Evolutionary conservation across 805 yeast genomes (phyloP).

Genomic region (Candida yuanshanica): DNA sequence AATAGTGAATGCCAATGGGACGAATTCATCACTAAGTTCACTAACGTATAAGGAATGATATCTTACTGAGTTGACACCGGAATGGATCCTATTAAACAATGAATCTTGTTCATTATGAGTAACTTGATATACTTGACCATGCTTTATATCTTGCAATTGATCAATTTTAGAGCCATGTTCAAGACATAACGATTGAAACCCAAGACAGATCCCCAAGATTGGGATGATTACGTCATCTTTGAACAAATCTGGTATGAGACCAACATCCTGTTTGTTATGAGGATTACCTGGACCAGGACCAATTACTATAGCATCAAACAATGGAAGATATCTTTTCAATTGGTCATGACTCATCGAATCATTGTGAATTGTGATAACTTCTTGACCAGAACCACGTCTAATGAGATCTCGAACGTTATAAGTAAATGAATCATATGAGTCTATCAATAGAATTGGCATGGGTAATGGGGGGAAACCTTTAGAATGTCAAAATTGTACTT

Average conservation of each 20-base stretch:
- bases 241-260: slow-evolving; percentile 61
- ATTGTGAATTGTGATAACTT: slow-evolving; percentile 32
- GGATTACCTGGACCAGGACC: slow-evolving; percentile 99
- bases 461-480: not conserved
- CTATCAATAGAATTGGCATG: slow-evolving; percentile 64
- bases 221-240: slow-evolving; percentile 40
- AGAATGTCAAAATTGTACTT: not conserved
- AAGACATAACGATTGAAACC: slow-evolving; percentile 78
- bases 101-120: slow-evolving; percentile 23
- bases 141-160: slow-evolving; percentile 56
- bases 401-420: slow-evolving; percentile 68
- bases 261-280: slow-evolving; percentile 52
- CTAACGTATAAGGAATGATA: slow-evolving; percentile 78
- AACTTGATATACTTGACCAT: slow-evolving; percentile 70
- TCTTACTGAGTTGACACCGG: slow-evolving; percentile 61
- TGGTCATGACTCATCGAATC: slow-evolving; percentile 30
- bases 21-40: slow-evolving; percentile 26
- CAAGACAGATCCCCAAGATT: slow-evolving; percentile 86
- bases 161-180: slow-evolving; percentile 52
- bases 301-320: slow-evolving; percentile 70
- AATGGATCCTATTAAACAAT: slow-evolving; percentile 37
- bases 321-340: slow-evolving; percentile 37
- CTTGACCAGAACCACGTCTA: slow-evolving; percentile 39
- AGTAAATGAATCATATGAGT: slow-evolving; percentile 94
- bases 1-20: slow-evolving; percentile 58